These are phyloP conservation scores for Colletotrichum somersetense DNA, from an alignment of 2,329 filamentous ascomycete species.

Conservation along the genomic window DNA sequence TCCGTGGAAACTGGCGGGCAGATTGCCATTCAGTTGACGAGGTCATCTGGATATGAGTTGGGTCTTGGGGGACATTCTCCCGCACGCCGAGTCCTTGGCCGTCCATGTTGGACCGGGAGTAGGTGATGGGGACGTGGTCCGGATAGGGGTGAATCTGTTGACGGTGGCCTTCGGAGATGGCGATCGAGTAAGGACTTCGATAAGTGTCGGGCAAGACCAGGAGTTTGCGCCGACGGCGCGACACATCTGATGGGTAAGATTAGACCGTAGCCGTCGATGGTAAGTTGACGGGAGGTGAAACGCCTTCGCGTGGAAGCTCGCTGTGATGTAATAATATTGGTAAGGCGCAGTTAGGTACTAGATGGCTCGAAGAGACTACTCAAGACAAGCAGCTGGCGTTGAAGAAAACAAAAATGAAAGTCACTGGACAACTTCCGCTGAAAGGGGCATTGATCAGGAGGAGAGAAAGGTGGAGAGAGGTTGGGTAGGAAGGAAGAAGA, in stretches of 20 bases:
- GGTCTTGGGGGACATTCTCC: not conserved
- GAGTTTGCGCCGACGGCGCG: not conserved
- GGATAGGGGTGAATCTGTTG: not conserved
- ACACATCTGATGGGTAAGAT: not conserved
- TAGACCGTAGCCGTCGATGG: not conserved
- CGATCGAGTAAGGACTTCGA: not conserved
- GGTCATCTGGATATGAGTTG: slow-evolving; percentile 23
- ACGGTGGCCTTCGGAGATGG: not conserved
- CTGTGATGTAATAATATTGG: too few relatives aligned
- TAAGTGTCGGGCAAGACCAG: not conserved
- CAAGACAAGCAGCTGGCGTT: not conserved
- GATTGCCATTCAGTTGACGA: slow-evolving; percentile 33
- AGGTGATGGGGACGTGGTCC: not conserved
- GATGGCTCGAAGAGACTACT: not conserved
- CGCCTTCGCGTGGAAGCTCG: not conserved
- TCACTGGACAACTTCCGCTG: not conserved
- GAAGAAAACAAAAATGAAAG: not conserved
- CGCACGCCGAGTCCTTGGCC: slow-evolving; percentile 27
- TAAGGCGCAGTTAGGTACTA: not conserved
- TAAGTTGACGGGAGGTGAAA: not conserved
- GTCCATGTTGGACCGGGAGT: not conserved
- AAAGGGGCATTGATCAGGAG: slow-evolving; percentile 6
- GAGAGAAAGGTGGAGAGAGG: not conserved
- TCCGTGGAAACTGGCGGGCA: slow-evolving; percentile 15
- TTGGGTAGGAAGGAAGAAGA: slow-evolving; percentile 7